Base-by-base conservation (phyloP, 257 asterid species). In the Scutellaria barbata region DNA sequence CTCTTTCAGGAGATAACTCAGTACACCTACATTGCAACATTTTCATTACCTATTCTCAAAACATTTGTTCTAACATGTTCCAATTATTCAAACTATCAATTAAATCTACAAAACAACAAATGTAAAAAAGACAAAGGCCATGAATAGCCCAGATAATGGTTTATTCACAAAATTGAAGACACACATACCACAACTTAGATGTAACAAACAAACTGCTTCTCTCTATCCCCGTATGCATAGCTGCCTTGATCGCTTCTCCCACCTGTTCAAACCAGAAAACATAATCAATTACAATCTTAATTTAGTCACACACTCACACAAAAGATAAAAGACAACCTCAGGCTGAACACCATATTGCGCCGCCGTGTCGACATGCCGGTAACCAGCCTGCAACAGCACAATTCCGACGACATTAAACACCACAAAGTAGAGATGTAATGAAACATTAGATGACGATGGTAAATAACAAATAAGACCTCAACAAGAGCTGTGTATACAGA, bases 361-460 rank as follows among this genome's bases (percentile, higher is more conserved):
- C 2, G 95, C 96, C 2, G 89, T 84, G 41, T 90, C 92, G 3
- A 90, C 87, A 62, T 86, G 97, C 83, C 92, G 80, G 72, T 86
- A 90, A 59, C 97, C 97, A 55, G 77, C 95, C 95, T 89, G 81
- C 83, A 76, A 12, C 40, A 22, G 59, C 10, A 8, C 0, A 20
- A 13, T n/a, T 43, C 37, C 42, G 35, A 70, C 18, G 22, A 3
- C 22, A 8, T 1, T 8, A 14, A 45, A 22, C 25, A 41, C 8
- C 17, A 22, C 17, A 58, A 7, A 13, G 37, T 6, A 14, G 2
- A 14, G 0, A 61, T 7, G 14, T 3, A 54, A 17, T 7, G 8
- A 5, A 53, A 18, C 9, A 18, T 53, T 53, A 2, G 20, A n/a
- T 6, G 22, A n/a, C 7, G 8, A 6, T 46, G 17, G 52, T 11